Evolutionary conservation across 306 rosid species (phyloP).

Genomic region (Dryas octopetala): DNA sequence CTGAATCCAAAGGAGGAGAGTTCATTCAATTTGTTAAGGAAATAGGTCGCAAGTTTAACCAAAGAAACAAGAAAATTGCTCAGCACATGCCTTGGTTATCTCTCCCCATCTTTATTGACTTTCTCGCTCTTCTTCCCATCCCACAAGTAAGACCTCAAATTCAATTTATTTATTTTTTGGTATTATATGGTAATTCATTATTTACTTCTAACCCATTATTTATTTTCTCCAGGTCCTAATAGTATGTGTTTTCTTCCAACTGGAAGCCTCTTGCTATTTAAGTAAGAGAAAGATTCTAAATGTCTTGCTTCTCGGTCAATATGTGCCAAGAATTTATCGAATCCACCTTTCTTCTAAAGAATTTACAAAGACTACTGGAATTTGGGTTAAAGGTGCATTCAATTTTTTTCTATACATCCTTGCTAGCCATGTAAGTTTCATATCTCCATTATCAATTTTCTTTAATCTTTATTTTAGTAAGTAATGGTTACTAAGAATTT

Average conservation of each 20-base stretch:
- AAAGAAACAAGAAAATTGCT: not conserved
- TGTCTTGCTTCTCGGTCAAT: slow-evolving; percentile 20
- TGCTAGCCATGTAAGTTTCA: slow-evolving; percentile 31
- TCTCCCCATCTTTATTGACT: slow-evolving; percentile 24
- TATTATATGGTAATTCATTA: not conserved
- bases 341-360: slow-evolving; percentile 16
- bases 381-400: slow-evolving; percentile 27
- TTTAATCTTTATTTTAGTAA: not conserved
- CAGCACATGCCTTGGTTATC: slow-evolving; percentile 11
- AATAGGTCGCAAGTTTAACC: not conserved
- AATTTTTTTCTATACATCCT: slow-evolving; percentile 29
- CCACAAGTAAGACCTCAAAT: slow-evolving; percentile 19
- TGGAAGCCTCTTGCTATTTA: not conserved
- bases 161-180: not conserved
- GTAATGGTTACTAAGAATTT: no score
- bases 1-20: not conserved
- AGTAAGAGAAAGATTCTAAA: not conserved
- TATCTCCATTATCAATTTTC: not conserved
- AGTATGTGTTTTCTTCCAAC: not conserved
- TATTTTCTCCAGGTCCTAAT: slow-evolving; percentile 24
- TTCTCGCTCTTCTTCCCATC: slow-evolving; percentile 36
- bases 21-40: not conserved
- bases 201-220: not conserved
- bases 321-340: slow-evolving; percentile 30
- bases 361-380: not conserved